Evolutionary conservation across 2,329 filamentous ascomycete species (phyloP), one percentile per base, ranked within the genome.

Genomic region (Fusarium pseudonygamai): DNA sequence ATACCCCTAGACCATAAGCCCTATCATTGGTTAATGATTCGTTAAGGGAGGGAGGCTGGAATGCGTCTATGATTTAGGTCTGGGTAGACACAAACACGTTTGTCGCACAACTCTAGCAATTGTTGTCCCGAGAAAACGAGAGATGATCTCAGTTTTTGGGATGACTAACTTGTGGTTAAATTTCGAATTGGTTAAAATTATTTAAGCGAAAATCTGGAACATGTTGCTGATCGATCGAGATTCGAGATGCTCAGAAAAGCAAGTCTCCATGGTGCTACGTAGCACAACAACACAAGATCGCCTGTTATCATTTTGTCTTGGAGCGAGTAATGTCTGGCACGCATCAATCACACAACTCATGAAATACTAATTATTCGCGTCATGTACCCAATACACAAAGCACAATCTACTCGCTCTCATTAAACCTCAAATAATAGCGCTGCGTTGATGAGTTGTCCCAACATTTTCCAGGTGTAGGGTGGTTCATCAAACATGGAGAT

Each of bases 1-100:
- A 69, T 69, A 69, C 66, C 66, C 66, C 67, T 69, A 69, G 67
- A 69, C 67, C 65, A 69, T 69, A 69, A 69, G 67, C 67, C 67
- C 67, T 47, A 36, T 58, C 55, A 58, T 49, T 58, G 40, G 40
- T 58, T 56, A 10, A 42, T 58, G 55, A 58, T 58, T 45, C 9
- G 20, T 47, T 28, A 2, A 4, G 7, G 14, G 3, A 7, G 0
- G 0, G 3, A 3, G 7, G 26, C 14, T 26, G 36, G 36, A 47
- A 47, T 47, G n/a, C 13, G 2, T 20, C 15, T 58, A 58, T 58
- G 24, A 36, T 28, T n/a, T 36, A 18, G 4, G 8, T n/a, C 6
- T 8, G 15, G 4, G 22, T 10, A 22, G 32, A 20, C 36, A 22
- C 13, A 22, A 24, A 24, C 36, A n/a, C 11, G 7, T 4, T 18